These are phyloP conservation scores for Plasmodium falciparum DNA, from an alignment of 169 alveolate genomes.

Conservation along the genomic window DNA sequence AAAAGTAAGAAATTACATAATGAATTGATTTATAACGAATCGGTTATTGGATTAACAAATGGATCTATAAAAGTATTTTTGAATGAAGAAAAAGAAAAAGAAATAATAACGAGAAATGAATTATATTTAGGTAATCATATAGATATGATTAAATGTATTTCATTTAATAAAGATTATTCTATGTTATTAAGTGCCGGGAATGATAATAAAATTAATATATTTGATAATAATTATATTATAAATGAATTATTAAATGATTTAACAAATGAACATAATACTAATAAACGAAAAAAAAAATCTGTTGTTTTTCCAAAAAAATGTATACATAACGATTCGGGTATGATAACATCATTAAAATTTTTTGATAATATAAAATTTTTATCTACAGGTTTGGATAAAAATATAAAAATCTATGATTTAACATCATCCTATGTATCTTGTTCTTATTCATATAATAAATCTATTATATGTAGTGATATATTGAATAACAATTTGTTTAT, in stretches of 20 bases:
- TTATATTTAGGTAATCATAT: constrained; percentile 60
- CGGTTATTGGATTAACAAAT: constrained; percentile 47
- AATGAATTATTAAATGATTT: constrained; percentile 16
- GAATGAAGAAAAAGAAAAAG: constrained; percentile 47
- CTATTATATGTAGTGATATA: constrained; percentile 54
- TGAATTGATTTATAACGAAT: constrained; percentile 17
- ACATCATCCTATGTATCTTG: constrained; percentile 6
- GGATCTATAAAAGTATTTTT: constrained; percentile 51
- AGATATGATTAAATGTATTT: constrained; percentile 49
- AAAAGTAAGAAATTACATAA: constrained; percentile 10
- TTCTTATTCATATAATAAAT: constrained; percentile 50
- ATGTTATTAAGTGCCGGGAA: constrained; percentile 45
- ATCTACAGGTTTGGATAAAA: constrained; percentile 43
- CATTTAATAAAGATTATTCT: constrained; percentile 28
- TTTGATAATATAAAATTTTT: constrained; percentile 47
- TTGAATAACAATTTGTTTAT: constrained; percentile 27
- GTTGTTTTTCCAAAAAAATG: constrained; percentile 52
- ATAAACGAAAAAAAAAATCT: constrained; percentile 49
- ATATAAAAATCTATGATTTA: constrained; percentile 65
- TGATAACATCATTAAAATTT: constrained; percentile 41
- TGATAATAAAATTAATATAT: constrained; percentile 74
- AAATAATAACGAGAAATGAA: constrained; percentile 17
- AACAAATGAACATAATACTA: constrained; percentile 16
- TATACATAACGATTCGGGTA: constrained; percentile 49
- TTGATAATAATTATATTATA: constrained; percentile 54